Evolutionary conservation across 805 yeast species (phyloP), one percentile per base, ranked within the genome.

Genomic region (Ogataea kodamae): DNA sequence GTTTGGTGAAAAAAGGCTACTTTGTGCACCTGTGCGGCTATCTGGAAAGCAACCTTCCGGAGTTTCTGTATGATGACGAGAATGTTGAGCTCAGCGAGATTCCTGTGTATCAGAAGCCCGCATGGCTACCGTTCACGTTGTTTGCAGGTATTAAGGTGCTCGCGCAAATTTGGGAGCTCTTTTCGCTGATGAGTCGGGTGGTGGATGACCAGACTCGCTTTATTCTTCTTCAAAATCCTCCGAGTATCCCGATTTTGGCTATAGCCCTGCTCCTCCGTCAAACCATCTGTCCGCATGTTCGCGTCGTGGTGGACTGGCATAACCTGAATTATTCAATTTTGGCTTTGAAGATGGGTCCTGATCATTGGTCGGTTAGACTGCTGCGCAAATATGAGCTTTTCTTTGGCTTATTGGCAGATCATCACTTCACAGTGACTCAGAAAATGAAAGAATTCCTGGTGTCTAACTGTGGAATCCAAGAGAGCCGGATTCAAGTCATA

Each of bases 231-330:
- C 94, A 83, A 62, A 92, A 90, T 57, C 99, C 99, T 0, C 99
- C 99, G 0, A 75, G 86, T 3, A 68, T 92, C 29, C 99, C 99
- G 0, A 65, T 87, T 3, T 59, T 92, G 10, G 72, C 83, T 0
- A 63, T 89, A 2, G 68, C 76, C 0, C 70, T 81, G 2, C 14
- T 79, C 1, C 76, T 73, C 52, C 71, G 74, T 37, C 57, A 63
- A 27, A 21, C 74, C 11, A 59, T 66, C 39, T 54, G 42, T 23
- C 60, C 63, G 3, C 68, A 76, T 2, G 67, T 89, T 4, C 69
- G 72, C 50, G 59, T 90, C 15, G 70, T 92, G 13, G 74, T 92
- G 30, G 99, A 92, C 60, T 92, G 98, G 98, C 99, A 92, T 59
- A 92, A 92, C 58, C 67, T 92, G 48, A 95, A 94, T 24, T 90